These are phyloP conservation scores for Mycena rebaudengoi DNA, from an alignment of 768 basidiomycete genomes.

Conservation along the genomic window DNA sequence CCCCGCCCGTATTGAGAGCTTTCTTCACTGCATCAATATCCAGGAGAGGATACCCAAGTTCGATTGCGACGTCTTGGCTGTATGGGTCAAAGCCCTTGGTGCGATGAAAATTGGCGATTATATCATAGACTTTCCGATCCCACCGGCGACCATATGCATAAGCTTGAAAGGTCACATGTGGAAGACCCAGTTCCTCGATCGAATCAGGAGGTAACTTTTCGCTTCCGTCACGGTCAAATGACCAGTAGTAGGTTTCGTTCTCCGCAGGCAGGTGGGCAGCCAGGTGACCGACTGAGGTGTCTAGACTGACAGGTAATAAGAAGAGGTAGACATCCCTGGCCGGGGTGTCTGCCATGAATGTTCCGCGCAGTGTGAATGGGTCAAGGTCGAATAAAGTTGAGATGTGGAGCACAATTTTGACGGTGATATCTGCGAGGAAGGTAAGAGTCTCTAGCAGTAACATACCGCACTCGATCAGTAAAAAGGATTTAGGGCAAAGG, in stretches of 20 bases:
- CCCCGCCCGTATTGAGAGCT: no score
- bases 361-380: neutral
- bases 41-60: neutral
- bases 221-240: neutral
- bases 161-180: neutral
- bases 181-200: neutral
- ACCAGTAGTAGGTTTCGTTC: neutral
- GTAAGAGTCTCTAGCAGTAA: neutral
- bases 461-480: neutral
- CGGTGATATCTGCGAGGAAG: neutral
- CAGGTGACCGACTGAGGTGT: neutral
- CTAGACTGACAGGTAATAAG: neutral
- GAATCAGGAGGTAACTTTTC: neutral
- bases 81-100: neutral
- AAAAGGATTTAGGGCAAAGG: neutral
- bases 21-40: no score
- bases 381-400: neutral
- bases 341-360: neutral
- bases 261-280: neutral
- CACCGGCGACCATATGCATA: neutral
- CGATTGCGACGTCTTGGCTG: neutral
- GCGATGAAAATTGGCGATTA: neutral
- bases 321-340: neutral
- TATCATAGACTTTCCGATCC: neutral
- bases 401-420: no score